Conservation (phyloP, 192 early-diverging fungal genomes). For the Backusella parvicylindrica region DNA sequence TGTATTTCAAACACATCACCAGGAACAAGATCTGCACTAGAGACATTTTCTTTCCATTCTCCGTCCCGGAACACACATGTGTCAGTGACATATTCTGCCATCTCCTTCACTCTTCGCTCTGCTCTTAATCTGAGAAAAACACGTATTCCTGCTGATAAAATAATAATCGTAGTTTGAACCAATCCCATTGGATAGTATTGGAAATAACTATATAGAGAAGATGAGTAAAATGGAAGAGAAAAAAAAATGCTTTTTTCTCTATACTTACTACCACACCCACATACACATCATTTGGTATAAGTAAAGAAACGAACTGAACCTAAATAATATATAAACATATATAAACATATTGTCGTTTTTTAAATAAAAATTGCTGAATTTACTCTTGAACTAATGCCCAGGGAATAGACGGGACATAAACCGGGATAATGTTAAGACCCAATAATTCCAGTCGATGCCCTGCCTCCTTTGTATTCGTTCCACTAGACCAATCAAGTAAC, state of each 20-base stretch:
- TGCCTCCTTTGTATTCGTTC: conserved; percentile 51
- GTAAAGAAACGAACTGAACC: conserved; percentile 51
- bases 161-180: conserved; percentile 53
- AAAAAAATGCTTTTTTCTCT: background rate
- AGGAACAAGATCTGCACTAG: conserved; percentile 58
- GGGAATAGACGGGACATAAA: conserved; percentile 47
- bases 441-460: conserved; percentile 45
- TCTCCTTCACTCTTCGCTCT: conserved; percentile 50
- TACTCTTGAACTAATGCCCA: conserved; percentile 53
- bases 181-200: conserved; percentile 61
- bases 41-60: conserved; percentile 47
- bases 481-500: conserved; percentile 39
- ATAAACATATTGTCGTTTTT: conserved; percentile 23
- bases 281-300: conserved; percentile 65
- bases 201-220: conserved; percentile 36
- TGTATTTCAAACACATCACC: conserved; percentile 61
- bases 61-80: conserved; percentile 49
- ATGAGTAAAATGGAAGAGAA: background rate
- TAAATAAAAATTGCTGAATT: background rate
- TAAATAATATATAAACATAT: background rate
- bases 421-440: conserved; percentile 66
- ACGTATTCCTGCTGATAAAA: conserved; percentile 55
- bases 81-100: conserved; percentile 50
- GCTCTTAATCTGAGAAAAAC: conserved; percentile 48
- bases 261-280: conserved; percentile 55